Evolutionary conservation across 2,329 filamentous ascomycete genomes (phyloP).

Genomic region (Fusarium albidum): DNA sequence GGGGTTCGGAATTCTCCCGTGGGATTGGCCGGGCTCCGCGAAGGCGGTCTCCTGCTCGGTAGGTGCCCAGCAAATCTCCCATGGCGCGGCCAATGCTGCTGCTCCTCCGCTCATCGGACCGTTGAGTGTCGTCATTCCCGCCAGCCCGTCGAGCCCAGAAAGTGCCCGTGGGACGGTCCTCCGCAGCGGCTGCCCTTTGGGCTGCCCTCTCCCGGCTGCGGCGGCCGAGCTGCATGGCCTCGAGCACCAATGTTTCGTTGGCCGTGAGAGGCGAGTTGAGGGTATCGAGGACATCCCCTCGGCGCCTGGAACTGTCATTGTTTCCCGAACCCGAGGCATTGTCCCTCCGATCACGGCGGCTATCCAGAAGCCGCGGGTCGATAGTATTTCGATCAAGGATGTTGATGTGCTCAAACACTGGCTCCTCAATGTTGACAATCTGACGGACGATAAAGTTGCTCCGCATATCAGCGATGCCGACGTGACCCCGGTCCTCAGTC

Average conservation of each 20-base stretch:
- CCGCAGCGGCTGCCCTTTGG: constrained; percentile 33
- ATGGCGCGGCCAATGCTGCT: constrained; percentile 49
- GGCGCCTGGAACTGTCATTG: constrained; percentile 31
- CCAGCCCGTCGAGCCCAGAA: constrained; percentile 28
- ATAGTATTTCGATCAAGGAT: constrained; percentile 65
- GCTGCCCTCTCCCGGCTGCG: constrained; percentile 56
- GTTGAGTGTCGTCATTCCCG: constrained; percentile 38
- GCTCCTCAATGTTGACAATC: constrained; percentile 70
- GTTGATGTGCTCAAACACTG: constrained; percentile 63
- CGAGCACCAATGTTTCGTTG: constrained; percentile 64
- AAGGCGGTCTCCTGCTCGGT: constrained; percentile 47
- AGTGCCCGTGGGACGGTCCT: constrained; percentile 23
- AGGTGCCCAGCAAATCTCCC: constrained; percentile 49
- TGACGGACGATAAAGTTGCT: constrained; percentile 73
- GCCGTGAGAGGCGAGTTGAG: constrained; percentile 60
- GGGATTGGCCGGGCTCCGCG: constrained; percentile 45
- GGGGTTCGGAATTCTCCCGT: constrained; percentile 40
- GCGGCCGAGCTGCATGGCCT: constrained; percentile 63
- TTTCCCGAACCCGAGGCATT: constrained; percentile 14
- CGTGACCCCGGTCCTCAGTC: constrained; percentile 85
- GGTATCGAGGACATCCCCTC: constrained; percentile 49
- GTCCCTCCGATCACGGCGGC: constrained; percentile 52
- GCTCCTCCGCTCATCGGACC: constrained; percentile 46
- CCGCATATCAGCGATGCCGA: constrained; percentile 78
- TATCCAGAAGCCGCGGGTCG: constrained; percentile 61